Evolutionary conservation across 75 land plant genomes (phyloP), one percentile per base, ranked within the genome.

Genomic region (Selaginella tamariscina): DNA sequence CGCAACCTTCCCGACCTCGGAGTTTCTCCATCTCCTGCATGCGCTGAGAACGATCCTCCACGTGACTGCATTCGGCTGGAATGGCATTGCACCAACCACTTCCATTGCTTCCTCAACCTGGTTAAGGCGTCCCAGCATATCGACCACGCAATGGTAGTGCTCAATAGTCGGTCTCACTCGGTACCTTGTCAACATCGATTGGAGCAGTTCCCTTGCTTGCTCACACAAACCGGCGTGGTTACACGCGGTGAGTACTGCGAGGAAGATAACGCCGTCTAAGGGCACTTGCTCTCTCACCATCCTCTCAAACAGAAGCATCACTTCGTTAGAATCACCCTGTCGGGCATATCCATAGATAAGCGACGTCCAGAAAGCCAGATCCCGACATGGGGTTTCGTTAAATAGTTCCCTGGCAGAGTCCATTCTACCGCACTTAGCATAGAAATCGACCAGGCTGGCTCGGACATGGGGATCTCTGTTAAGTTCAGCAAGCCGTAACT

Each of bases 81-180:
- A 70, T 11, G 84, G 80, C 84, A 83, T 86, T 5, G 73, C 69
- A 27, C 72, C 31, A 54, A 86, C 73, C 68, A 86, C 29, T 11
- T 68, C 78, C 68, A 81, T 80, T 33, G 86, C 89, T 64, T 83
- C 89, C 8, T 63, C 13, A 9, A 84, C 65, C 65, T 70, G 49
- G 21, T 86, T 86, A 22, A 82, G 72, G 33, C 81, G 80, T 1
- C 80, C 86, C 49, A 86, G 78, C 39, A 86, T 80, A 65, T 86
- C 86, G 24, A 86, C 84, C 80, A 86, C 81, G 63, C 82, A 86
- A 66, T 82, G 72, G 76, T 81, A 81, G 55, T 86, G 89, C 62
- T 86, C 77, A 55, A 72, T 31, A 32, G 72, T 79, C 0, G 77
- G 82, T 23, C 27, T 30, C 29, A 81, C 13, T 8, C 67, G 68